Base-by-base conservation (phyloP, 148 eudicot species). In the Cornus controversa region DNA sequence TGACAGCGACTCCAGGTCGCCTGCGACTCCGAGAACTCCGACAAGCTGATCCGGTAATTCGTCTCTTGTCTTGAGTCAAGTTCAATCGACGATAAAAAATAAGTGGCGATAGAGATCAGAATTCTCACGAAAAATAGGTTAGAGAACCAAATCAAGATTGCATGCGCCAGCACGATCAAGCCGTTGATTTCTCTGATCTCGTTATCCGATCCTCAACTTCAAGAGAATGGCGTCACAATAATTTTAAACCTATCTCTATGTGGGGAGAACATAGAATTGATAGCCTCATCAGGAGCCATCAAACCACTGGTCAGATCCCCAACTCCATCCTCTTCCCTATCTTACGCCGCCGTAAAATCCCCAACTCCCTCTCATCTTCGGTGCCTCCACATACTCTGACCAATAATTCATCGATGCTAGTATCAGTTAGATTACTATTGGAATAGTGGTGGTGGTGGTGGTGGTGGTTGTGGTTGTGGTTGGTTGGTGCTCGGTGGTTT, bases 81-180 rank as follows among this genome's bases (percentile, higher is more conserved):
- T 0, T 86, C 91, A 2, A 71, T 86, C 58, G 96, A 92, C 0
- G 83, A 72, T 0, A 93, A 90, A 37, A 92, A 92, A 70, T 88
- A 87, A 65, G 92, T 97, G 11, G 98, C 94, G 1, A 81, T 92
- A 86, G 90, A 91, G 82, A 77, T 94, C 11, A 83, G 97, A 1
- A 83, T 92, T 4, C 75, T 94, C 20, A 94, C 98, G 0, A 94
- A 94, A 74, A 92, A 94, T 60, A 92, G 86, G 60, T 91, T 90
- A 1, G 98, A 92, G 53, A 94, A 92, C n/a, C 84, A 97, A 7
- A 74, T 92, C 76, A 87, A 86, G 72, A 91, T 94, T 34, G 97
- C 98, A 0, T 78, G 78, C 14, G 87, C 91, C 29, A 95, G 97
- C 16, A 97, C 95, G 0, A 90, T 94, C 25, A 86, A 73, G 65